Conservation (phyloP, 352 stramenopile genomes). For the Phytopythium mirpurense region DNA sequence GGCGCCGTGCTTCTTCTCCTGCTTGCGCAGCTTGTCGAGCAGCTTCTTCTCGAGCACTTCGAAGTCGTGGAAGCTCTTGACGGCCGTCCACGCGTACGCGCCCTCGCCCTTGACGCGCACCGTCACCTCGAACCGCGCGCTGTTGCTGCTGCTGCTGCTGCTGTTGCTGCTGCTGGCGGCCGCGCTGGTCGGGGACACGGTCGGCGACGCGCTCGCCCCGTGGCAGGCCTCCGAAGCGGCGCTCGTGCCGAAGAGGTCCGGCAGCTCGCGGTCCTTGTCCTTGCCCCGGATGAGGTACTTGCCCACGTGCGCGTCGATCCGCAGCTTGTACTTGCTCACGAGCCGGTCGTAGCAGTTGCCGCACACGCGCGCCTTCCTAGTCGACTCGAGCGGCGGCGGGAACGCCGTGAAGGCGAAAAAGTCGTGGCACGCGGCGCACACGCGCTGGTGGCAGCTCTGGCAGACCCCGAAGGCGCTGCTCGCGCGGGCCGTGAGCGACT, state of each 20-base stretch:
- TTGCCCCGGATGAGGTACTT: slow-evolving; percentile 63
- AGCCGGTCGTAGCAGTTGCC: slow-evolving; percentile 61
- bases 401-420: slow-evolving; percentile 73
- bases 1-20: slow-evolving; percentile 59
- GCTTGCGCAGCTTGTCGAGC: slow-evolving; percentile 55
- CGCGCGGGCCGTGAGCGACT: slow-evolving; percentile 18
- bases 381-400: slow-evolving; percentile 51
- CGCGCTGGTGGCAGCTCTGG: slow-evolving; percentile 60
- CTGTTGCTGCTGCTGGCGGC: not conserved
- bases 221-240: not conserved
- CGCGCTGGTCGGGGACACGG: not conserved
- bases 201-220: not conserved
- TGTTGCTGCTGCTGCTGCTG: slow-evolving; percentile 6
- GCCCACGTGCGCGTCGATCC: slow-evolving; percentile 56
- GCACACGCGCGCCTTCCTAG: slow-evolving; percentile 61
- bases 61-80: slow-evolving; percentile 71
- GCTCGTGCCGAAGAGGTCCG: slow-evolving; percentile 17
- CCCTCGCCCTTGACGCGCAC: slow-evolving; percentile 54
- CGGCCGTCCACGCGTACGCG: slow-evolving; percentile 54
- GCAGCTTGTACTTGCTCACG: slow-evolving; percentile 59
- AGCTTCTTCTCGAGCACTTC: slow-evolving; percentile 64
- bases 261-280: slow-evolving; percentile 25
- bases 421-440: slow-evolving; percentile 47
- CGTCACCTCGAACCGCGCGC: slow-evolving; percentile 44
- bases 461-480: slow-evolving; percentile 22